phyloP scores from a whole-genome alignment of 2,329 filamentous ascomycete species.

The Trichoderma sp. region DNA sequence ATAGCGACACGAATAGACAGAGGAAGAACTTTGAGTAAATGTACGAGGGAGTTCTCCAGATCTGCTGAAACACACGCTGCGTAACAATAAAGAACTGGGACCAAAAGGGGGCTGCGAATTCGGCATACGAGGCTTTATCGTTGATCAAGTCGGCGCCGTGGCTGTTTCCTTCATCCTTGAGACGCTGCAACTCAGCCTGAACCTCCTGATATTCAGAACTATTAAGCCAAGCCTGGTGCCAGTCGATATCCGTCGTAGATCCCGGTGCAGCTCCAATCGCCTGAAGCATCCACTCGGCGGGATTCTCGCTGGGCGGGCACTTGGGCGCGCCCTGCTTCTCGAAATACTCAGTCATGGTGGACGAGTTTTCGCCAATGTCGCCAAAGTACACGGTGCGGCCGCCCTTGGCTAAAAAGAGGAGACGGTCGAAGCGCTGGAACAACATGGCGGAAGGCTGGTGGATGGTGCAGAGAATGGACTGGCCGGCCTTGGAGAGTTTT shows the following conservation, averaged over 20 bases:
- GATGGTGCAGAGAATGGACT: conserved; percentile 53
- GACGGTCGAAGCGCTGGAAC: conserved; percentile 55
- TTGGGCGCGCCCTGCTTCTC: conserved; percentile 41
- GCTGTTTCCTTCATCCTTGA: conserved; percentile 21
- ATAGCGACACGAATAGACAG: conserved; percentile 57
- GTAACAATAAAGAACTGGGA: conserved; percentile 62
- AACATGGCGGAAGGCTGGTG: conserved; percentile 47
- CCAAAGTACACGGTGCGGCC: conserved; percentile 51
- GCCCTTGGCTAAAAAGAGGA: conserved; percentile 56
- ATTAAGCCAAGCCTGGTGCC: conserved; percentile 37
- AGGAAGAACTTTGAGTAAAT: conserved; percentile 68
- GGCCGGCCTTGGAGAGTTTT: conserved; percentile 57
- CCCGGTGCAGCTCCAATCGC: conserved; percentile 48
- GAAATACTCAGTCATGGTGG: conserved; percentile 58
- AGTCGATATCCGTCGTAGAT: conserved; percentile 45
- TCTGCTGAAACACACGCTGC: conserved; percentile 70
- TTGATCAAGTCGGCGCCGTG: not conserved
- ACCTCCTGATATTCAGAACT: conserved; percentile 34
- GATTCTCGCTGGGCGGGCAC: conserved; percentile 56
- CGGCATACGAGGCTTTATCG: conserved; percentile 40
- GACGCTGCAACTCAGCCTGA: conserved; percentile 33
- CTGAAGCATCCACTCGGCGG: conserved; percentile 64
- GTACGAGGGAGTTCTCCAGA: conserved; percentile 76
- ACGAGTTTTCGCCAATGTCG: conserved; percentile 48
- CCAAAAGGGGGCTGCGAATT: conserved; percentile 69